Evolutionary conservation across 225 moss, liverwort and hornwort species (phyloP), one percentile per base, ranked within the genome.

Genomic region (Bryoerythrophyllum caledonicum): DNA sequence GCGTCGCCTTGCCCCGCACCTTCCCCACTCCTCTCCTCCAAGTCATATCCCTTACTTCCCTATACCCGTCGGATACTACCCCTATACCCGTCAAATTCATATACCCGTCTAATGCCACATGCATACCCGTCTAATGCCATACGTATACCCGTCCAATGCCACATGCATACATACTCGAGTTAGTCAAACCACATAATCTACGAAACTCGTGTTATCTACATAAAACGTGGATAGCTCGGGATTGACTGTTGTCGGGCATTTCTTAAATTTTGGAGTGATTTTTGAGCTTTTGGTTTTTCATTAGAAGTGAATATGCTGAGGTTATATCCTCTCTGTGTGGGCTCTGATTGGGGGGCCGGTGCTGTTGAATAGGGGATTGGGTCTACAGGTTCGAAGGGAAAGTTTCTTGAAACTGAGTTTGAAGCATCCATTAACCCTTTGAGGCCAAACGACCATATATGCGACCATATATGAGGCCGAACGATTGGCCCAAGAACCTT

Each of bases 221-320:
- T 0, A 0, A 0, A 0, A 0, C 7, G 4, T 70, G 37, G 69
- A 24, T 16, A 23, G 3, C 15, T 11, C 1, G 14, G 69, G 55
- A 5, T 17, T 3, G 8, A 15, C 38, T 10, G 21, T 0, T 23
- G 20, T 23, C 7, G 9, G 1, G 4, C 6, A 35, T 54, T 34
- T 32, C 17, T 32, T 8, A 9, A 30, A 59, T 24, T 5, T 51
- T 68, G 12, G 1, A 8, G 25, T 24, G 25, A 37, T 13, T 40
- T 66, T 73, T 38, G n/a, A n/a, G n/a, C n/a, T n/a, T n/a, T n/a
- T n/a, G n/a, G n/a, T n/a, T n/a, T n/a, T n/a, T n/a, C n/a, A n/a
- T n/a, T n/a, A n/a, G 30, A 25, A 14, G 8, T 60, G 79, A 67
- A 83, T 67, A 62, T 83, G 62, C 79, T 6, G 23, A 13, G 27